Evolutionary conservation across 306 rosid species (phyloP), one percentile per base, ranked within the genome.

Genomic region (Prunus davidiana): DNA sequence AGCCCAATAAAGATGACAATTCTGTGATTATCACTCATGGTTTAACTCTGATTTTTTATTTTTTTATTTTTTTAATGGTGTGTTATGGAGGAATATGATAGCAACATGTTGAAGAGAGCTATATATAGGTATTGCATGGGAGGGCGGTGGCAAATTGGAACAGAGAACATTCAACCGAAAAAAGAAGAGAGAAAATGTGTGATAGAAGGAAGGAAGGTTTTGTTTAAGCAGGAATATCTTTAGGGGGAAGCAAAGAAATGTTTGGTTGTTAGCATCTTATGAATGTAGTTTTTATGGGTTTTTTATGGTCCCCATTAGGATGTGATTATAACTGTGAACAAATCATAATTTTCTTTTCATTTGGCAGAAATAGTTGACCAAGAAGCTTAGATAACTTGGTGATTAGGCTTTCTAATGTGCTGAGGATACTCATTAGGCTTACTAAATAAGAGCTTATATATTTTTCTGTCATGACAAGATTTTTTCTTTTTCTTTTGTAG

Each of bases 201-300:
- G 27, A 77, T 30, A 67, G 30, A 80, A 72, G 70, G 75, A 64
- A 76, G 58, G 75, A 69, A 73, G 67, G 52, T 49, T 69, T 78
- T 74, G 82, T 76, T 81, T 57, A 71, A 83, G 76, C 66, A 82
- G 82, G 96, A 89, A 90, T 93, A 84, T 87, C 98, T 91, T 84
- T 74, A 78, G 75, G 56, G 73, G 73, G 86, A 88, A 87, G 98
- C 78, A 91, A 90, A 81, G 84, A 81, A 71, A 73, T 67, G 78
- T 78, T 80, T 49, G 72, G 82, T 66, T 71, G 78, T 77, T 74
- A 38, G 81, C 84, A 77, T 76, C 86, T 73, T 66, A 57, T 52
- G 19, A 80, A 49, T 52, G 64, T 61, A 22, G 65, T 61, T 47
- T 77, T 50, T 24, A 20, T 3, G 64, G 64, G 18, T 8, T 25